Evolutionary conservation across 2,329 filamentous ascomycete species (phyloP).

Genomic region (Venturia pyrina): DNA sequence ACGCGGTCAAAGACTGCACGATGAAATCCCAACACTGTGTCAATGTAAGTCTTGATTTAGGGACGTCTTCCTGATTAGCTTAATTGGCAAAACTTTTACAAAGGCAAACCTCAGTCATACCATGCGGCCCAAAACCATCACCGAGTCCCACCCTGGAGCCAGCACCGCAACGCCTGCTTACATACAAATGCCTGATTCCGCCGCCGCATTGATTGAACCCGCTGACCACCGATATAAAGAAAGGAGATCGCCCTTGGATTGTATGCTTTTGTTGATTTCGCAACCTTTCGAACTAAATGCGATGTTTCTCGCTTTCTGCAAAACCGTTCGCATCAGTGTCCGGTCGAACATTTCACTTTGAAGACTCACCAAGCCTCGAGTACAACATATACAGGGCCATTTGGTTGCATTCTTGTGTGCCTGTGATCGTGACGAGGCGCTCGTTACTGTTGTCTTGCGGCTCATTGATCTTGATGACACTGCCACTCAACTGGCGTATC

Average conservation of each 20-base stretch:
- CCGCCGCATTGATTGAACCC: neutral
- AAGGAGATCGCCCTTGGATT: neutral
- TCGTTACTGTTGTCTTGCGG: conserved; percentile 99
- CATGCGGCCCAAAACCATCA: neutral
- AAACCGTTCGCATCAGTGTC: neutral
- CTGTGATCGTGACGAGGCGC: conserved; percentile 91
- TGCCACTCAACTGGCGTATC: conserved; percentile 91
- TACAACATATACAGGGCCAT: conserved; percentile 99
- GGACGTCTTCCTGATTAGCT: neutral
- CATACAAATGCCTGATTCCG: neutral
- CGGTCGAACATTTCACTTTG: neutral
- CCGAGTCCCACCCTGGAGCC: neutral
- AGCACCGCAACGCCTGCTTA: neutral
- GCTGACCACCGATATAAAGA: neutral
- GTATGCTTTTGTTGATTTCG: neutral
- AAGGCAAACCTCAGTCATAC: neutral
- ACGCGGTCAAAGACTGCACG: neutral
- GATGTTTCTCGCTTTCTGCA: conserved; percentile 67
- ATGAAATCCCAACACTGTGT: neutral
- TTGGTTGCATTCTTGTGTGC: conserved; percentile 95
- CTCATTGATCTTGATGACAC: conserved; percentile 99
- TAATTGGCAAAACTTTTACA: neutral
- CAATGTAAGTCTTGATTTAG: neutral
- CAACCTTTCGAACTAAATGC: conserved; percentile 38
- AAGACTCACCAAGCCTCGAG: conserved; percentile 71